Conservation (phyloP, 768 basidiomycete species). For the Tricholoma terreum region DNA sequence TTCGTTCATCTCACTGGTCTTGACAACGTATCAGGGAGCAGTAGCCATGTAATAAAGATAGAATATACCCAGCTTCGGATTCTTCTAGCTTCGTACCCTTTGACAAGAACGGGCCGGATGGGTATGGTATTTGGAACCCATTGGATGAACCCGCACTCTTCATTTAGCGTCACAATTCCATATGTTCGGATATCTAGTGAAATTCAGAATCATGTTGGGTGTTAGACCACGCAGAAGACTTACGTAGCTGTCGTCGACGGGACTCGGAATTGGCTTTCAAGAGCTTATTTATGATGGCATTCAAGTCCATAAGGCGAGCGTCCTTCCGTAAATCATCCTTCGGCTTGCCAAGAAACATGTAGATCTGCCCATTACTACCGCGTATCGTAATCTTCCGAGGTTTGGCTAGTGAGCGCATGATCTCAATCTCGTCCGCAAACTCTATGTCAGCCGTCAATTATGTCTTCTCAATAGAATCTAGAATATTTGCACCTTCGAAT, state of each 20-base stretch:
- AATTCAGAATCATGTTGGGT: not conserved
- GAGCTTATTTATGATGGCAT: conserved; percentile 94
- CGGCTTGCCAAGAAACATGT: conserved; percentile 94
- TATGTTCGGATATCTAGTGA: conserved; percentile 90
- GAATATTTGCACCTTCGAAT: conserved; percentile 55
- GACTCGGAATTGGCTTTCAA: conserved; percentile 93
- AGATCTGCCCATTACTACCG: conserved; percentile 78
- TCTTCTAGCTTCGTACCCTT: conserved; percentile 54
- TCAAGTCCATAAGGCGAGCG: conserved; percentile 96
- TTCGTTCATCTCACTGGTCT: conserved; percentile 46
- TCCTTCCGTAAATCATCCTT: conserved; percentile 98
- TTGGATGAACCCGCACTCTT: conserved; percentile 96
- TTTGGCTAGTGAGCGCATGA: conserved; percentile 90
- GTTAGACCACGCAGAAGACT: conserved; percentile 25
- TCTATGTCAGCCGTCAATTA: conserved; percentile 36
- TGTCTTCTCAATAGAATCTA: not conserved
- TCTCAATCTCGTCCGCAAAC: conserved; percentile 77
- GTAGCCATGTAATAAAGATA: not conserved
- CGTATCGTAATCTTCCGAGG: conserved; percentile 87
- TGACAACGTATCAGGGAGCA: not conserved
- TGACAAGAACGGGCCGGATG: conserved; percentile 69
- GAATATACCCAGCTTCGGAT: conserved; percentile 41
- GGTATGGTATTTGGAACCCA: conserved; percentile 96
- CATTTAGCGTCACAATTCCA: conserved; percentile 96
- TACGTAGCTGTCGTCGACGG: conserved; percentile 84